Conservation (phyloP, 306 rosid genomes). For the Cucurbita moschata region DNA sequence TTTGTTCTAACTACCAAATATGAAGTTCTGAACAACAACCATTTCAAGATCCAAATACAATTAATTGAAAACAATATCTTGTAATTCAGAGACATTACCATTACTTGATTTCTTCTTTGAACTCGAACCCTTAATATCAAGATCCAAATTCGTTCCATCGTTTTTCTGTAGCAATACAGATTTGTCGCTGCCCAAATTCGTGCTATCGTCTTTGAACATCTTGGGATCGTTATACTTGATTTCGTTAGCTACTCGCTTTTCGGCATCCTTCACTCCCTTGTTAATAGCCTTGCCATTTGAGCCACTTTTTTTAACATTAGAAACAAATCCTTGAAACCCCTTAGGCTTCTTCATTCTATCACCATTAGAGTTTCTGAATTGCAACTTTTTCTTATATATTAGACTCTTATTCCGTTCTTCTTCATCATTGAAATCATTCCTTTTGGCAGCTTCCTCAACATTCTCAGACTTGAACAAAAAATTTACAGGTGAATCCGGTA, state of each 20-base stretch:
- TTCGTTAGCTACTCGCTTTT: constrained; percentile 9
- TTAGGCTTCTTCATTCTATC: constrained; percentile 28
- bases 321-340: constrained; percentile 44
- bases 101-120: constrained; percentile 12
- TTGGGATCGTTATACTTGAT: constrained; percentile 3
- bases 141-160: constrained; percentile 18
- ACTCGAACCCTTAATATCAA: constrained; percentile 4
- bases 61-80: constrained; percentile 6
- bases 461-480: constrained; percentile 16
- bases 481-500: constrained; percentile 11
- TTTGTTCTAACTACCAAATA: not conserved
- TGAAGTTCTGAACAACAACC: not conserved
- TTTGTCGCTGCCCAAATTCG: not conserved
- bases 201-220: constrained; percentile 12
- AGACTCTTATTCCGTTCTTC: constrained; percentile 19
- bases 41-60: too few species aligned
- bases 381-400: constrained; percentile 37
- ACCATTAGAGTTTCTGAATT: constrained; percentile 30
- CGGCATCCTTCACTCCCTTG: constrained; percentile 4
- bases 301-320: constrained; percentile 12
- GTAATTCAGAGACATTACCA: constrained; percentile 36
- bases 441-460: constrained; percentile 8
- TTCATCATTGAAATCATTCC: constrained; percentile 14
- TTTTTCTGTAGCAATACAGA: not conserved
- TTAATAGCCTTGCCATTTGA: not conserved